Base-by-base conservation (phyloP, 2,329 filamentous ascomycete genomes). In the Fusarium tanahbumbuense region DNA sequence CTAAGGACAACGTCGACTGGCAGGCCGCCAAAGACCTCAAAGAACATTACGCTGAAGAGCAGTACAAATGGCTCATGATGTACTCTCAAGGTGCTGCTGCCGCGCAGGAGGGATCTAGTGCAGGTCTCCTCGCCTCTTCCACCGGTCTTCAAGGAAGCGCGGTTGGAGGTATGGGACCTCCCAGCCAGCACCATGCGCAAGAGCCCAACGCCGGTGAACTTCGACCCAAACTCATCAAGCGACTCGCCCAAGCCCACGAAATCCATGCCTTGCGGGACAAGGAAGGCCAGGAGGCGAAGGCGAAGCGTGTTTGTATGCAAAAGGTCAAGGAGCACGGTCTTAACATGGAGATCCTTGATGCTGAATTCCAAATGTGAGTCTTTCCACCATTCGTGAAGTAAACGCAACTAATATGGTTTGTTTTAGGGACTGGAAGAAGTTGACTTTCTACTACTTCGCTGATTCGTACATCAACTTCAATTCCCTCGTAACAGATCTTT, bases 391-490 rank as follows among this genome's bases (percentile, higher is more conserved):
- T 15, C 23, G 4, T 32, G 13, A 41, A 32, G 12, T 27, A 32
- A 41, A 41, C 18, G n/a, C 10, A 18, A 37, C 67, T 72, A 28
- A 75, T 49, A 32, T 44, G 8, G 25, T 53, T 48, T 71, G 70
- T 41, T 20, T 18, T 74, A 98, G 95, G 91, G 96, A 99, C 79
- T 98, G 94, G 90, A 97, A 98, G 83, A 99, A 99, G 80, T 84
- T 99, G 59, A 99, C 97, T 0, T 98, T 98, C 81, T 99, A 98
- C 83, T 99, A 98, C 82, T 99, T 98, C 78, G 95, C 96, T 56
- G 94, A 98, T 77, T 90, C 93, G 1, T 99, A 99, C 79, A 97
- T 99, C 85, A 98, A 98, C 83, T 99, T 99, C 86, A 99, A 99
- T 79, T 93, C 93, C 4, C 88, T 99, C 18, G 96, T 99, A 56